These are phyloP conservation scores for Venturia nashicola DNA, from an alignment of 2,329 filamentous ascomycete species.

Conservation along the genomic window DNA sequence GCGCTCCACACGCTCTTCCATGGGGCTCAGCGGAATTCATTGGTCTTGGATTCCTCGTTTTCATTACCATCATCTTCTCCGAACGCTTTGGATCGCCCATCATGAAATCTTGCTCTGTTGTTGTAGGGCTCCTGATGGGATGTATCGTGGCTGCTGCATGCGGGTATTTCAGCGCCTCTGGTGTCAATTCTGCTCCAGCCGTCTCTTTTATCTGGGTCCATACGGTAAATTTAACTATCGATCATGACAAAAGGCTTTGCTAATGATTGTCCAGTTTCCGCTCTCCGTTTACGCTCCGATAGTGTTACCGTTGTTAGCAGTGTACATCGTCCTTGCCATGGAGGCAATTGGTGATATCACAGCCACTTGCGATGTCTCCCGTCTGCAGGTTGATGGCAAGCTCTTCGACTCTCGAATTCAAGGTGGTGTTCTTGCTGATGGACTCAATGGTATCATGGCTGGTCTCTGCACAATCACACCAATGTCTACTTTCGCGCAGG, in stretches of 20 bases:
- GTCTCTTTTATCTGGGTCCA: constrained; percentile 70
- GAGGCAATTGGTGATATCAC: constrained; percentile 73
- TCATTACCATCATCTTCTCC: constrained; percentile 65
- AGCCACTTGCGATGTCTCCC: constrained; percentile 56
- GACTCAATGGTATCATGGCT: constrained; percentile 61
- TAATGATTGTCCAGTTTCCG: constrained; percentile 54
- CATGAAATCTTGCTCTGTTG: constrained; percentile 70
- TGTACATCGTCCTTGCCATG: constrained; percentile 58
- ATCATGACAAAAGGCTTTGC: neutral
- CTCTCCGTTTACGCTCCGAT: constrained; percentile 60
- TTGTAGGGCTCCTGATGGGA: constrained; percentile 61
- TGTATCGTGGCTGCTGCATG: constrained; percentile 68
- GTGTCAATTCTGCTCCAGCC: constrained; percentile 58
- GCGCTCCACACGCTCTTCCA: constrained; percentile 56
- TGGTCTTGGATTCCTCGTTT: constrained; percentile 62
- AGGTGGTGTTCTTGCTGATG: constrained; percentile 67
- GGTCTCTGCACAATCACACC: constrained; percentile 69
- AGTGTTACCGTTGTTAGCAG: constrained; percentile 54
- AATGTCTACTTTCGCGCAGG: constrained; percentile 61
- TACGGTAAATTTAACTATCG: constrained; percentile 21
- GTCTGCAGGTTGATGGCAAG: constrained; percentile 57
- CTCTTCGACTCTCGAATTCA: constrained; percentile 68
- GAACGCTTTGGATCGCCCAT: constrained; percentile 73
- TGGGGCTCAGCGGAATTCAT: constrained; percentile 74
- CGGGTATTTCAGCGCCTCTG: constrained; percentile 65